Percentiles rank a stretch among this genome's conserved stretches.
phyloP scores from a whole-genome alignment of 805 yeast genomes.

The Kazachstania psychrophila region DNA sequence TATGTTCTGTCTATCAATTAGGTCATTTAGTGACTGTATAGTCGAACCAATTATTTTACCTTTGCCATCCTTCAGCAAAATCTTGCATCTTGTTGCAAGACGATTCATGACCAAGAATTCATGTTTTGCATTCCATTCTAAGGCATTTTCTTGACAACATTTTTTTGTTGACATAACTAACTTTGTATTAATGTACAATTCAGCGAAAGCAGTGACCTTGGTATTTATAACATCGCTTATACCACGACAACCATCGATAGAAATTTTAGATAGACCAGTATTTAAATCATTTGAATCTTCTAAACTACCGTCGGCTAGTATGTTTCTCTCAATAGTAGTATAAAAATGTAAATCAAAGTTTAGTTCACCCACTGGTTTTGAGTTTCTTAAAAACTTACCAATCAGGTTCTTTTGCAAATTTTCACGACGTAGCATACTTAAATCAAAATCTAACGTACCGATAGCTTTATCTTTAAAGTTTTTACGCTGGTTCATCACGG shows the following conservation, averaged over 20 bases:
- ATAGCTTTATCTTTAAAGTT: conserved; percentile 62
- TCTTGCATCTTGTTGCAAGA: conserved; percentile 52
- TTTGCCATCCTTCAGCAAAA: conserved; percentile 53
- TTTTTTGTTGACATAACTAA: conserved; percentile 42
- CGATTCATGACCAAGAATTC: conserved; percentile 64
- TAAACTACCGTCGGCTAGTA: conserved; percentile 64
- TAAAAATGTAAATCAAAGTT: conserved; percentile 59
- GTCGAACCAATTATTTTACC: conserved; percentile 50
- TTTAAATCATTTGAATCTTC: conserved; percentile 84
- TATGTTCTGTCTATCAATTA: conserved; percentile 67
- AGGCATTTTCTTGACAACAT: conserved; percentile 45
- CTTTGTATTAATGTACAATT: conserved; percentile 55
- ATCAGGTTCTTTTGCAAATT: conserved; percentile 40
- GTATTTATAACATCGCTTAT: conserved; percentile 33
- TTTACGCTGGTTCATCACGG: conserved; percentile 63
- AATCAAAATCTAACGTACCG: conserved; percentile 64
- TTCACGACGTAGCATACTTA: conserved; percentile 51
- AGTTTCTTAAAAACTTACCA: conserved; percentile 61
- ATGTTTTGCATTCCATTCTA: conserved; percentile 51
- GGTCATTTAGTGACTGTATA: conserved; percentile 44
- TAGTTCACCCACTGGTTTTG: conserved; percentile 70
- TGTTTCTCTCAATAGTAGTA: conserved; percentile 56
- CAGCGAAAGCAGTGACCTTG: conserved; percentile 55
- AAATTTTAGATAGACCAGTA: conserved; percentile 73
- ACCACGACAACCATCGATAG: conserved; percentile 34